Base-by-base conservation (phyloP, 768 basidiomycete genomes). In the Chiua virens region DNA sequence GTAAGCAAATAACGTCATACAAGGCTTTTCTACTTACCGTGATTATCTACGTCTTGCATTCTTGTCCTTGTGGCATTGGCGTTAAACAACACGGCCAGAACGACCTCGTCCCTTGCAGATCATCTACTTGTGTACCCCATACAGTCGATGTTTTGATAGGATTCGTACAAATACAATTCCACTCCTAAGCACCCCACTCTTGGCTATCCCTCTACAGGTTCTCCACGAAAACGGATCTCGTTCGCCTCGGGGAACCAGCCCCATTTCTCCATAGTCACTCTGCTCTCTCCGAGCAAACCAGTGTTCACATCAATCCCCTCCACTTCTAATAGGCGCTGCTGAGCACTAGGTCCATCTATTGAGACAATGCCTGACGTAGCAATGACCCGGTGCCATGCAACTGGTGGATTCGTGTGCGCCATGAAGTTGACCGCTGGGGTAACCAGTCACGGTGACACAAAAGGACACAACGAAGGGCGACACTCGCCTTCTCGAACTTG, bases 301-400 rank as follows among this genome's bases (percentile, higher is more conserved):
- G 64, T 62, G 5, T 57, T 72, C 13, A 93, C 88, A 39, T 86
- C 81, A 15, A 94, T 80, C 5, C 87, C 90, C 63, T 94, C 92
- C 0, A 80, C 83, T 53, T 83, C 80, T 14, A 94, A 74, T 4
- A 79, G 81, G 27, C 83, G 80, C 22, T 80, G 73, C 64, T 94
- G 92, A 41, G 79, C 71, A 54, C 52, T 64, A 8, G 42, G 40
- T 22, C 54, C 53, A 10, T 56, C 48, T 5, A 90, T 87, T 0
- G 89, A 89, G 54, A 89, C 83, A 0, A 76, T 65, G 4, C 89
- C 89, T 0, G 82, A 79, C 1, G 87, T 75, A 2, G 79, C 74
- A 14, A 92, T 71, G 14, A 91, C 87, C 17, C 89, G 81, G 53
- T 91, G 77, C 89, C 89, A 91, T 1, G 89, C 86, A 2, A 90